Evolutionary conservation across 805 yeast genomes (phyloP).

Genomic region (Pichia eremophila): DNA sequence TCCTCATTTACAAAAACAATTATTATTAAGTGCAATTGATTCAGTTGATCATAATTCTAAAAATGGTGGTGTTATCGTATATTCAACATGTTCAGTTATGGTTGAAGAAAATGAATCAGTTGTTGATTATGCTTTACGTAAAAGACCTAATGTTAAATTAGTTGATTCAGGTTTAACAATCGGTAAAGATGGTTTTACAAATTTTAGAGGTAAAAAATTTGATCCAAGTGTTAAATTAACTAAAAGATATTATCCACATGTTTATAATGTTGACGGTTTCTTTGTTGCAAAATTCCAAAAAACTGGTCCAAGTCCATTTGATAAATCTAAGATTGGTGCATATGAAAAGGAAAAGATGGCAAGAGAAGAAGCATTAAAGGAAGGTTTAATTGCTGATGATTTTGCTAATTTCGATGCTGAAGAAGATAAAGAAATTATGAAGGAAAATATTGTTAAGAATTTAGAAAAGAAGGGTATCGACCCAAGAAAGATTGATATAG

Average conservation of each 20-base stretch:
- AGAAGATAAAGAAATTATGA: slow-evolving; percentile 66
- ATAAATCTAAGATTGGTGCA: slow-evolving; percentile 79
- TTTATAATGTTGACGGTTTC: slow-evolving; percentile 97
- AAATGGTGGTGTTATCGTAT: slow-evolving; percentile 90
- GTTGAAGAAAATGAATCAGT: slow-evolving; percentile 98
- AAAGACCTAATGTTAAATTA: slow-evolving; percentile 90
- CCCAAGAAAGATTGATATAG: slow-evolving; percentile 37
- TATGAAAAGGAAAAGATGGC: slow-evolving; percentile 74
- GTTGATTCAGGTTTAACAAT: slow-evolving; percentile 88
- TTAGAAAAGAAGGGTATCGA: slow-evolving; percentile 66
- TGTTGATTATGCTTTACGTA: slow-evolving; percentile 93
- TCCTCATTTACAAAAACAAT: slow-evolving; percentile 93
- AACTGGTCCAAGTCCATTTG: slow-evolving; percentile 78
- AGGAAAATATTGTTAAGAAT: slow-evolving; percentile 54
- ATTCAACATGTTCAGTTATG: slow-evolving; percentile 96
- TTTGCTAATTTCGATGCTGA: slow-evolving; percentile 74
- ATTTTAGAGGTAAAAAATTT: slow-evolving; percentile 88
- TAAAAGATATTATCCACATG: slow-evolving; percentile 95
- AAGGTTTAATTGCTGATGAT: slow-evolving; percentile 76
- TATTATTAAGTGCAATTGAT: slow-evolving; percentile 89
- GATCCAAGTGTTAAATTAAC: slow-evolving; percentile 69
- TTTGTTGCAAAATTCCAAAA: slow-evolving; percentile 94
- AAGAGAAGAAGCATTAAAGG: slow-evolving; percentile 68
- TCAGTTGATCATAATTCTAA: slow-evolving; percentile 89
- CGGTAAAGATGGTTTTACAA: slow-evolving; percentile 93